Percentiles rank a stretch among this genome's conserved stretches.
These are phyloP conservation scores for Aspergillus sp. DNA, from an alignment of 2,329 filamentous ascomycete genomes.

Conservation along the genomic window DNA sequence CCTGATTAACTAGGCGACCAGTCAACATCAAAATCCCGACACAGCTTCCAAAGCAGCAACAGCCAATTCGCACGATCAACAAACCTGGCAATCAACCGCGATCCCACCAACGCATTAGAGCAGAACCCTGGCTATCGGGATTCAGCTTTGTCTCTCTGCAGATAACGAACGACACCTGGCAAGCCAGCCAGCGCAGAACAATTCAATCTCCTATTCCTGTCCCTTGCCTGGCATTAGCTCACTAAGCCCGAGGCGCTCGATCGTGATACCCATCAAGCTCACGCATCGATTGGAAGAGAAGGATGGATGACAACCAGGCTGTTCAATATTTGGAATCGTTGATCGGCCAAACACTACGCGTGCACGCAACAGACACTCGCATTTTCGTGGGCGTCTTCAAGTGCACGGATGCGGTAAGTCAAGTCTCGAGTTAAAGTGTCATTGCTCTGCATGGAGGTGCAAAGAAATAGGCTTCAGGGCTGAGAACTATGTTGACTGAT, in stretches of 20 bases:
- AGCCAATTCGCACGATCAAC: background rate
- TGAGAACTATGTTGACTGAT: slow-evolving; percentile 22
- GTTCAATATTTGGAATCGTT: slow-evolving; percentile 58
- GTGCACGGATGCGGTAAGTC: slow-evolving; percentile 84
- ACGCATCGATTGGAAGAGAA: slow-evolving; percentile 24
- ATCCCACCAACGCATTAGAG: background rate
- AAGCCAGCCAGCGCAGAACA: slow-evolving; percentile 12
- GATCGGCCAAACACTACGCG: slow-evolving; percentile 76
- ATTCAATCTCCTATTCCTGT: slow-evolving; percentile 12
- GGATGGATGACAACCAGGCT: slow-evolving; percentile 42
- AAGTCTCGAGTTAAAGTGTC: slow-evolving; percentile 4
- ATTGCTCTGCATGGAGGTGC: slow-evolving; percentile 4
- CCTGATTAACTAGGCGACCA: background rate
- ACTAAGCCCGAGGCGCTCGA: background rate
- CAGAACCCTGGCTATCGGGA: background rate
- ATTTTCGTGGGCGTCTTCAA: slow-evolving; percentile 91
- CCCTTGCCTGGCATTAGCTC: slow-evolving; percentile 9
- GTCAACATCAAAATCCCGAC: background rate
- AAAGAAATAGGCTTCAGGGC: slow-evolving; percentile 14
- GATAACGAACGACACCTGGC: background rate
- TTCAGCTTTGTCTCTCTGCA: background rate
- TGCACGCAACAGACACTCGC: slow-evolving; percentile 80
- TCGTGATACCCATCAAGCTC: background rate
- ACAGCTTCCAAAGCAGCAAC: background rate
- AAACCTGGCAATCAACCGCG: background rate